Evolutionary conservation across 345 rosid genomes (phyloP).

Genomic region (Rubroshorea leprosula): DNA sequence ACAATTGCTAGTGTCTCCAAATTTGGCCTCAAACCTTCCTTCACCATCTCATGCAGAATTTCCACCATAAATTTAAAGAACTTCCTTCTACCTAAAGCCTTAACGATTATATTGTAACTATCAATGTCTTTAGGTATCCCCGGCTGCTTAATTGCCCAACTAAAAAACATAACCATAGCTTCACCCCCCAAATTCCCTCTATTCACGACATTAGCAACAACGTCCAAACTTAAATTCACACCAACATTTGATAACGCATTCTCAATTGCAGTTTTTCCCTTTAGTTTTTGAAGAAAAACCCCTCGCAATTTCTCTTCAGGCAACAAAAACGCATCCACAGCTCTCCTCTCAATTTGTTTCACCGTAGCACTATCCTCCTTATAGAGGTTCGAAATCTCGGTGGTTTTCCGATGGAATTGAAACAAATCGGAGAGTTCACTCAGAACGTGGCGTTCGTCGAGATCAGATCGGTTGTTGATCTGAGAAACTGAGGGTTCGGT

Average conservation of each 20-base stretch:
- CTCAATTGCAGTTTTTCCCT: slow-evolving; percentile 46
- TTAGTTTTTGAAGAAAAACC: slow-evolving; percentile 73
- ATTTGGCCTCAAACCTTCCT: slow-evolving; percentile 28
- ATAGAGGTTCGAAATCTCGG: not conserved
- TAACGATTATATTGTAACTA: slow-evolving; percentile 47
- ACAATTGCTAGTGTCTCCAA: slow-evolving; percentile 49
- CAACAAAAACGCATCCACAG: slow-evolving; percentile 41
- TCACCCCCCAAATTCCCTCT: slow-evolving; percentile 66
- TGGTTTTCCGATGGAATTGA: slow-evolving; percentile 25
- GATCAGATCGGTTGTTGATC: slow-evolving; percentile 9
- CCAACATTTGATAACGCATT: slow-evolving; percentile 40
- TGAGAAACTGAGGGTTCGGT: slow-evolving; percentile 15
- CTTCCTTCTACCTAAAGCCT: slow-evolving; percentile 73
- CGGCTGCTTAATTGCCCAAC: slow-evolving; percentile 68
- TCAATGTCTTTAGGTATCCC: slow-evolving; percentile 35
- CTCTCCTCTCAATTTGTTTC: slow-evolving; percentile 19
- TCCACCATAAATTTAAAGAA: slow-evolving; percentile 44
- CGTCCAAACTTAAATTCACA: slow-evolving; percentile 43
- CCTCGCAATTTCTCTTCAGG: slow-evolving; percentile 81
- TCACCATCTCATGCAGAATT: slow-evolving; percentile 37
- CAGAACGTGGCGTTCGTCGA: slow-evolving; percentile 50
- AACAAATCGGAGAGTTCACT: slow-evolving; percentile 56
- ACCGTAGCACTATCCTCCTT: slow-evolving; percentile 7
- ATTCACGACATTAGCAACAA: slow-evolving; percentile 61
- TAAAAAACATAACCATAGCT: slow-evolving; percentile 59